Conservation (phyloP, 345 rosid genomes). For the Populus deltoides region DNA sequence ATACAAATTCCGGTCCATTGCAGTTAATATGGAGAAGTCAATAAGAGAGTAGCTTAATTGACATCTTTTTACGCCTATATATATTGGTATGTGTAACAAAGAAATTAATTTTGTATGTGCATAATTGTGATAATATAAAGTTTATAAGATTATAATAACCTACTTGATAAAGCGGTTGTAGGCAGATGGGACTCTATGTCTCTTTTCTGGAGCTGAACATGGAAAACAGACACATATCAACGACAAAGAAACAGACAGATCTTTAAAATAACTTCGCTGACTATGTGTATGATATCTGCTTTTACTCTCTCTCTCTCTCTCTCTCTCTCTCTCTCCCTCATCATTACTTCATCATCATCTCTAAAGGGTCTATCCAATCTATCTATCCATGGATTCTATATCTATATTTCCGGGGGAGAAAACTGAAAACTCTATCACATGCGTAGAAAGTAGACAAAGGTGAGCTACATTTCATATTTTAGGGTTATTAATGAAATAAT, state of each 20-base stretch:
- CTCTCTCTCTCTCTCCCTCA: slow-evolving; percentile 25
- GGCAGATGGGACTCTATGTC: slow-evolving; percentile 99
- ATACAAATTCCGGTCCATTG: not conserved
- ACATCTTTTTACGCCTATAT: too few species aligned
- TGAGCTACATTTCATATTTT: not conserved
- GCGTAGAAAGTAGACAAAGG: not conserved
- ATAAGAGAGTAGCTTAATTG: too few species aligned
- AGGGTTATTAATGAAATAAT: not conserved
- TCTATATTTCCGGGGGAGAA: slow-evolving; percentile 54
- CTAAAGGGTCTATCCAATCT: slow-evolving; percentile 29
- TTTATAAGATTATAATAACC: slow-evolving; percentile 21
- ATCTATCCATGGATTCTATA: slow-evolving; percentile 18
- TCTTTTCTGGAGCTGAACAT: slow-evolving; percentile 95
- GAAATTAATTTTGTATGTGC: not conserved
- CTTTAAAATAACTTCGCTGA: slow-evolving; percentile 41
- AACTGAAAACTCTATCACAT: not conserved
- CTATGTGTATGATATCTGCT: slow-evolving; percentile 25
- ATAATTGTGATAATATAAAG: not conserved
- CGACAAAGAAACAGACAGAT: slow-evolving; percentile 44
- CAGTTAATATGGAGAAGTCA: not conserved
- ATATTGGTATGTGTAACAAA: too few species aligned
- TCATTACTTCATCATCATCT: slow-evolving; percentile 64
- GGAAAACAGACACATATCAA: slow-evolving; percentile 39
- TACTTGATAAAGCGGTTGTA: slow-evolving; percentile 99
- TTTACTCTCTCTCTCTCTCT: slow-evolving; percentile 19